Evolutionary conservation across 2,329 filamentous ascomycete species (phyloP), one percentile per base, ranked within the genome.

Genomic region (Sphaerulina musiva): DNA sequence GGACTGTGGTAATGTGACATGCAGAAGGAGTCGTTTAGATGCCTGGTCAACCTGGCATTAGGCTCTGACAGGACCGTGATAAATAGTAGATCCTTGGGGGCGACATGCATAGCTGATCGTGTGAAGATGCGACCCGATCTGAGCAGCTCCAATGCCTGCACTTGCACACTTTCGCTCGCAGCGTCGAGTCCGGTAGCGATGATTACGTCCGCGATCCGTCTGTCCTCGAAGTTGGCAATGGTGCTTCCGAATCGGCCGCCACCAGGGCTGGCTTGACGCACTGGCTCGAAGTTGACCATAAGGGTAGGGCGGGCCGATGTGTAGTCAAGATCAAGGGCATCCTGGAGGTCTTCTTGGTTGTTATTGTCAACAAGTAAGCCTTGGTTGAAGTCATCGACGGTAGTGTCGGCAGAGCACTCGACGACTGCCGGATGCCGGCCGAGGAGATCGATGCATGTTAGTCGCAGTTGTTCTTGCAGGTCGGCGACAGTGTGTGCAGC

Each of bases 1-100:
- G 80, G 76, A 54, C 85, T 80, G 65, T 97, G 90, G 73, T 84
- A 88, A 69, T 97, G 91, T 0, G 88, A 92, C 54, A 97, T 84
- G 67, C 90, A 89, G 61, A 97, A 85, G 59, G 87, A 82, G 55
- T 97, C 89, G 64, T 90, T 95, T 52, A 79, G 61, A 61, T 78
- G 76, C 41, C 69, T 66, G 2, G 65, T 70, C 44, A 78, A 59
- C 14, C 68, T 64, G 6, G 63, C 56, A 7, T 59, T 55, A 14
- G 69, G 66, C 6, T 63, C 67, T 12, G 73, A 72, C 1, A 65
- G 73, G n/a, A 95, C 74, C 1, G 88, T 85, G 31, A 95, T 74
- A 59, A 96, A 84, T 26, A 96, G 74, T 67, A 96, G 95, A 29
- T 82, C 80, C 66, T 83, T 85, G 0, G 90, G 89, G 0, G 87